Percentiles rank a stretch among this genome's conserved stretches.
These are phyloP conservation scores for Boletus rex-veris DNA, from an alignment of 768 basidiomycete genomes.

Conservation along the genomic window DNA sequence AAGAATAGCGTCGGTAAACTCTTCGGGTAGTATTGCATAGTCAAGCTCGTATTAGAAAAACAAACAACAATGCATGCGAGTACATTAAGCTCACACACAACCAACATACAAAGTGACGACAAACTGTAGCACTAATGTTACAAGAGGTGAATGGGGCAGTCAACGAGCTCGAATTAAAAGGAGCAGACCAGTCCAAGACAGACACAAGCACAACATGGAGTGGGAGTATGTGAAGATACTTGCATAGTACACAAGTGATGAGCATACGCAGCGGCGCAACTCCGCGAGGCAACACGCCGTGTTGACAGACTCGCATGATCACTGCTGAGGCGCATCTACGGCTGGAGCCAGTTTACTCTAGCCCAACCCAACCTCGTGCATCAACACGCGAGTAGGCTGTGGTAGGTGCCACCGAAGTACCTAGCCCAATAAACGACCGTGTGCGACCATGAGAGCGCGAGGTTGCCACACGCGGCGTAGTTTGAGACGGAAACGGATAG, in stretches of 20 bases:
- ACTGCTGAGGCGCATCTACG: neutral
- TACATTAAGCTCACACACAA: slow-evolving; percentile 1
- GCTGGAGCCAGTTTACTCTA: slow-evolving; percentile 34
- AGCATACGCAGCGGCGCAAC: slow-evolving; percentile 12
- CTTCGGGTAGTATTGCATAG: slow-evolving; percentile 45
- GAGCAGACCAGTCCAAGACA: slow-evolving; percentile 20
- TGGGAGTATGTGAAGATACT: slow-evolving; percentile 19
- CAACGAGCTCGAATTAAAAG: slow-evolving; percentile 15
- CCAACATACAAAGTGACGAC: slow-evolving; percentile 3
- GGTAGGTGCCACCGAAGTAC: slow-evolving; percentile 67
- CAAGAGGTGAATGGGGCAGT: slow-evolving; percentile 28
- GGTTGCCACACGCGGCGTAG: slow-evolving; percentile 68
- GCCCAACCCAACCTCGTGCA: slow-evolving; percentile 73
- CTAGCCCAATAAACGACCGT: slow-evolving; percentile 70
- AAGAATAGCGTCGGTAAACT: slow-evolving; percentile 78
- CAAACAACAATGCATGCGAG: slow-evolving; percentile 12
- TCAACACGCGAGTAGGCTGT: slow-evolving; percentile 83
- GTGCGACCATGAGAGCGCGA: slow-evolving; percentile 64
- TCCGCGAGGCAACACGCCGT: slow-evolving; percentile 8
- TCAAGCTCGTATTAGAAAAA: slow-evolving; percentile 4
- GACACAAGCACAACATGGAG: slow-evolving; percentile 24
- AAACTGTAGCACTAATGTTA: slow-evolving; percentile 29
- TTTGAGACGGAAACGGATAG: slow-evolving; percentile 55
- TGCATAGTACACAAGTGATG: slow-evolving; percentile 18
- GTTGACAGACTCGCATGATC: slow-evolving; percentile 10